Evolutionary conservation across 2,329 filamentous ascomycete genomes (phyloP).

Genomic region (Fusarium camptoceras): DNA sequence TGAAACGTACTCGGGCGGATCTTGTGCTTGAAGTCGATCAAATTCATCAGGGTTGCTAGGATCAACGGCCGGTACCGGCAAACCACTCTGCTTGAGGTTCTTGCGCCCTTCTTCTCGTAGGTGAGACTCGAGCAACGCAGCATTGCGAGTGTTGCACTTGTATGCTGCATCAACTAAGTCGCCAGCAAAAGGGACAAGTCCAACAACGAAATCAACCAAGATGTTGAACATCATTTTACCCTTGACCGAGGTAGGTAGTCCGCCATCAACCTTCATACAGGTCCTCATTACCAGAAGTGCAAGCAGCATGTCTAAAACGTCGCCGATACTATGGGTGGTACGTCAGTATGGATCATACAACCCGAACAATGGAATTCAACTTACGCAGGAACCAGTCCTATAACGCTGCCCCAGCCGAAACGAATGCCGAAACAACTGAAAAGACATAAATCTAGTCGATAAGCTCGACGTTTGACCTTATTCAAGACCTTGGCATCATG

Average conservation of each 20-base stretch:
- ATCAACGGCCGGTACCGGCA: constrained; percentile 60
- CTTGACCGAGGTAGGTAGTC: constrained; percentile 71
- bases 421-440: constrained; percentile 84
- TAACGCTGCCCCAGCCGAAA: constrained; percentile 90
- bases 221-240: constrained; percentile 86
- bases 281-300: constrained; percentile 80
- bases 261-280: constrained; percentile 80
- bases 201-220: constrained; percentile 76
- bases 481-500: constrained; percentile 87
- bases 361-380: constrained; percentile 51
- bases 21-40: constrained; percentile 55
- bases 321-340: constrained; percentile 70
- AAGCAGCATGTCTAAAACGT: constrained; percentile 78
- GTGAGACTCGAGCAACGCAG: constrained; percentile 74
- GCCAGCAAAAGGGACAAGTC: constrained; percentile 80
- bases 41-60: constrained; percentile 66
- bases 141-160: constrained; percentile 82
- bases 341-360: constrained; percentile 35
- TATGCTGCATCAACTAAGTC: constrained; percentile 79
- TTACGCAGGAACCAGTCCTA: constrained; percentile 85
- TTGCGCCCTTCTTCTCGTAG: constrained; percentile 76
- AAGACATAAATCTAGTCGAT: constrained; percentile 84
- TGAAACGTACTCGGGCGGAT: constrained; percentile 46
- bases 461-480: constrained; percentile 86
- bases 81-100: constrained; percentile 60